Conservation (phyloP, 2,329 filamentous ascomycete species). For the Cadophora gregata region DNA sequence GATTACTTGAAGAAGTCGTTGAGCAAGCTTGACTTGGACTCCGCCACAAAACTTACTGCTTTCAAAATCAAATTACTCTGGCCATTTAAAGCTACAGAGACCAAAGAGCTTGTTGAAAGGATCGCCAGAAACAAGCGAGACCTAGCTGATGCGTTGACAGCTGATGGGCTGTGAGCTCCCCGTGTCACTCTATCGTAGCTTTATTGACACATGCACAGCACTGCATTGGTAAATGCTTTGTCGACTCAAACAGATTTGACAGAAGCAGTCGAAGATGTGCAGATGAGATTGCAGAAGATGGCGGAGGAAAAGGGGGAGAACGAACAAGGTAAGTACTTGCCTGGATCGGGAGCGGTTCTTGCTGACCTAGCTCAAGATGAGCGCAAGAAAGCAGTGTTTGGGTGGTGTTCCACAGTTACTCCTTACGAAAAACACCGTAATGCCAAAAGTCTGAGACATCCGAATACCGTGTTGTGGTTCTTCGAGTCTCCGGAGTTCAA, state of each 20-base stretch:
- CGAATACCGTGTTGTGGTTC: conserved; percentile 25
- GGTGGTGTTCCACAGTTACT: conserved; percentile 23
- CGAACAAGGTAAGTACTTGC: conserved; percentile 16
- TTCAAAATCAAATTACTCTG: conserved; percentile 20
- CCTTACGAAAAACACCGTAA: conserved; percentile 25
- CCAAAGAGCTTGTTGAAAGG: conserved; percentile 25
- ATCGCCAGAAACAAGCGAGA: conserved; percentile 24
- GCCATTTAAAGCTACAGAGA: conserved; percentile 25
- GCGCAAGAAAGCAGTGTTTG: conserved; percentile 17
- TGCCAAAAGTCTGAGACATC: conserved; percentile 24
- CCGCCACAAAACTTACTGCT: neutral
- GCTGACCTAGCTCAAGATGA: conserved; percentile 7
- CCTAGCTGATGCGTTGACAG: conserved; percentile 21
- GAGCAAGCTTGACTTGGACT: conserved; percentile 22
- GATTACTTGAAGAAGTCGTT: conserved; percentile 24
- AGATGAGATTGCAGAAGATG: conserved; percentile 20
- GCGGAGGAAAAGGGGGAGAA: conserved; percentile 24
- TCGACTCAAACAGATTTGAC: conserved; percentile 16
- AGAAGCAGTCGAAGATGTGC: conserved; percentile 19
- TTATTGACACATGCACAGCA: neutral
- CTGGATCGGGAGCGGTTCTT: neutral
- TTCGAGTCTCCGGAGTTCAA: conserved; percentile 22
- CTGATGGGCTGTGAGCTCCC: conserved; percentile 21
- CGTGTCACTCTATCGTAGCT: neutral
- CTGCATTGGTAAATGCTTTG: conserved; percentile 23